phyloP scores from a whole-genome alignment of 139 green algal genomes.

The Astrephomene gubernaculifera region DNA sequence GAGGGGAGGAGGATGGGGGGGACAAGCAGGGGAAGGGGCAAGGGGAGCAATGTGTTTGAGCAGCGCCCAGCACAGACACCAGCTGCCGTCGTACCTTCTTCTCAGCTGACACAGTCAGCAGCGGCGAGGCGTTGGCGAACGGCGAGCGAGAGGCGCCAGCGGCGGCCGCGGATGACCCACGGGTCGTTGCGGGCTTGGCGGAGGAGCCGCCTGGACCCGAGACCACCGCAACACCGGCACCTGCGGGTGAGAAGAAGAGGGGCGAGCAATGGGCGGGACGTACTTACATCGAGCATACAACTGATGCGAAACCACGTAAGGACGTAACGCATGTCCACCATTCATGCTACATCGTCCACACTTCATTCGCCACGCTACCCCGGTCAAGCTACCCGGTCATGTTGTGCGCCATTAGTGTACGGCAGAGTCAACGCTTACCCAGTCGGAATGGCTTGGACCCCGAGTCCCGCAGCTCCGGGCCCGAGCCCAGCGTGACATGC shows the following conservation, averaged over 20 bases:
- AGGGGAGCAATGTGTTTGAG: neutral
- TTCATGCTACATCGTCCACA: too few relatives aligned
- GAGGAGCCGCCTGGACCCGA: neutral
- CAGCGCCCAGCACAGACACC: neutral
- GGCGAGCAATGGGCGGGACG: too few relatives aligned
- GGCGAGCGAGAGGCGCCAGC: neutral
- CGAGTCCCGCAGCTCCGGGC: constrained; percentile 15
- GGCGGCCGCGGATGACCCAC: constrained; percentile 13
- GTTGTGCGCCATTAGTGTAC: too few relatives aligned
- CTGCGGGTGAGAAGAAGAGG: neutral
- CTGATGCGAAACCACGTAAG: too few relatives aligned
- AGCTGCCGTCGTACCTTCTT: constrained; percentile 25
- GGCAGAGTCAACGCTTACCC: too few relatives aligned
- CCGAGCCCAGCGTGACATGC: neutral
- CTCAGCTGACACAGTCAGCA: constrained; percentile 17
- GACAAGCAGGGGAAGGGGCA: neutral
- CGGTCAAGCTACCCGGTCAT: too few relatives aligned
- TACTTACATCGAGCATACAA: too few relatives aligned
- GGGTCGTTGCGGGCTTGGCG: constrained; percentile 14
- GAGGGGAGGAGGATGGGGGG: neutral
- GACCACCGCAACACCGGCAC: constrained; percentile 37
- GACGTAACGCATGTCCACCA: too few relatives aligned
- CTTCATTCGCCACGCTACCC: too few relatives aligned
- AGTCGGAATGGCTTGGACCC: constrained; percentile 41
- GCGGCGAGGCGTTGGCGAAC: neutral